These are phyloP conservation scores for Penicillium daleae DNA, from an alignment of 495 filamentous ascomycete species.

Conservation along the genomic window DNA sequence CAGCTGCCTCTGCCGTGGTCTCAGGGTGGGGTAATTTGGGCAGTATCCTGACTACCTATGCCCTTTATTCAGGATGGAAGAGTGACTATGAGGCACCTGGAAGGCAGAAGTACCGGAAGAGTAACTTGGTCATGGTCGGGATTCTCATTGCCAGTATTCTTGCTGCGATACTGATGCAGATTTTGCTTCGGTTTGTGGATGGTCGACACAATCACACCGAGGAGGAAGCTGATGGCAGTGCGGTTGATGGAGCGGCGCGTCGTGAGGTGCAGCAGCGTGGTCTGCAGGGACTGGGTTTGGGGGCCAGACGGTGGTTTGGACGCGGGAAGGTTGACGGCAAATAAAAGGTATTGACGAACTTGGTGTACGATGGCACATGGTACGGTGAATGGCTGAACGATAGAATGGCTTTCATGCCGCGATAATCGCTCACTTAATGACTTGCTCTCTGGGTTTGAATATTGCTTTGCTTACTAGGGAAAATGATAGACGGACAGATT, in stretches of 20 bases:
- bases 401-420: background rate
- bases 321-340: conserved; percentile 6
- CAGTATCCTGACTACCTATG: conserved; percentile 85
- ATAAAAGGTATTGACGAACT: background rate
- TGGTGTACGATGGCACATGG: background rate
- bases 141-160: conserved; percentile 79
- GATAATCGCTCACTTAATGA: background rate
- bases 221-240: conserved; percentile 43
- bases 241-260: conserved; percentile 71
- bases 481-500: background rate
- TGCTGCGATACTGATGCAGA: conserved; percentile 66
- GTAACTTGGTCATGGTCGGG: conserved; percentile 86
- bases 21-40: conserved; percentile 86
- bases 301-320: conserved; percentile 22
- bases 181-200: conserved; percentile 66
- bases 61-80: conserved; percentile 83
- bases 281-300: conserved; percentile 56
- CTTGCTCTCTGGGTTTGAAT: background rate
- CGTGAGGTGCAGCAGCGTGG: conserved; percentile 71
- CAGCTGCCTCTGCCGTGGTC: conserved; percentile 83
- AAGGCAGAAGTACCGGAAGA: conserved; percentile 74
- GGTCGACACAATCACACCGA: conserved; percentile 53
- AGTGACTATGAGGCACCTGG: conserved; percentile 67
- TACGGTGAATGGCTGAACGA: background rate
- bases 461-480: background rate